Evolutionary conservation across 208 protist genomes (phyloP), one percentile per base, ranked within the genome.

Genomic region (Herpetomonas tarakana): DNA sequence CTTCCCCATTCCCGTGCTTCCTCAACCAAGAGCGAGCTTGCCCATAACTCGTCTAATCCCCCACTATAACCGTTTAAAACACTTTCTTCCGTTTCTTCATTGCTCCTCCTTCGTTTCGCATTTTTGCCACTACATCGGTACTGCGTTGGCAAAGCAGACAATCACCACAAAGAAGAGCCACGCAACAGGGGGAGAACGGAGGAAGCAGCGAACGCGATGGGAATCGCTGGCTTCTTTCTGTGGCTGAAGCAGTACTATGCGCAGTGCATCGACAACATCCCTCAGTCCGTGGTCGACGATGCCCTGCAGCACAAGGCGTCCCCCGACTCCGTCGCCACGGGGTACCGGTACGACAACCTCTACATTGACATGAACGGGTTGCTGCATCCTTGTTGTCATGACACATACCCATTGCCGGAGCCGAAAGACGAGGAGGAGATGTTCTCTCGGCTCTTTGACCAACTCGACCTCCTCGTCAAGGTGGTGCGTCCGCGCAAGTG

Each of bases 361-460:
- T 99, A 99, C 81, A 74, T 99, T 6, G 99, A 99, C 73, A 99
- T 99, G 98, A 99, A 99, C 68, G 96, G 96, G 7, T 74, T 99
- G 31, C 99, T 99, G 62, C 99, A 99, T 74, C 98, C 97, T 0
- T 99, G 98, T 58, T 98, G 94, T 49, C 99, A 99, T 79, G 97
- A 98, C 55, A 97, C 98, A 22, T 74, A 91, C 7, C 88, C 88
- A 6, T 56, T 88, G 29, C 75, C 83, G 38, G 73, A 92, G 55
- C 92, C 90, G 0, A 68, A 89, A 51, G 92, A 60, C 16, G 88
- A 97, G 65, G 83, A 93, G 65, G 90, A 98, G 74, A 97, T 97
- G 93, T 78, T 98, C 30, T 66, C 76, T 39, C 88, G 86, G 35
- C 92, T 99, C 22, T 99, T 99, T 65, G 60, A 91, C 24, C 98